These are phyloP conservation scores for Ceriops zippeliana DNA, from an alignment of 345 rosid genomes.

Conservation along the genomic window DNA sequence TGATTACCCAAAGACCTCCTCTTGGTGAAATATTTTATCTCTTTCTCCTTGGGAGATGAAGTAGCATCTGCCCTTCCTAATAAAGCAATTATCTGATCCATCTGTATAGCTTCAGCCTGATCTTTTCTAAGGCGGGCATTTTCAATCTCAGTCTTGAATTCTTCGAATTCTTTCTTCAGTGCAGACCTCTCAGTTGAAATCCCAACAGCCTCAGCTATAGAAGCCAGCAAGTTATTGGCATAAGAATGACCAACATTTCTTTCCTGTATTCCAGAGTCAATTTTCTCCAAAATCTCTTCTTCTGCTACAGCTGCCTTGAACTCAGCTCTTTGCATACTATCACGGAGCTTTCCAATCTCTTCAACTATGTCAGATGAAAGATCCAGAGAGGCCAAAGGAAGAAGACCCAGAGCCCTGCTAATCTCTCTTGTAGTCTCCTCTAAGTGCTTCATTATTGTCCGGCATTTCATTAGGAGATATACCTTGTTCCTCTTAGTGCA, in stretches of 20 bases:
- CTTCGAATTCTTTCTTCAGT: constrained; percentile 51
- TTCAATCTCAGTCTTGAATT: constrained; percentile 63
- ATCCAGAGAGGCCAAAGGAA: constrained; percentile 55
- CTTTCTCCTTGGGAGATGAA: constrained; percentile 53
- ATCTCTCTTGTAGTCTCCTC: constrained; percentile 41
- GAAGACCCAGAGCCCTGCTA: constrained; percentile 48
- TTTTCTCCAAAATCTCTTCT: constrained; percentile 58
- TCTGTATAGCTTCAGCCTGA: constrained; percentile 67
- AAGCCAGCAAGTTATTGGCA: constrained; percentile 50
- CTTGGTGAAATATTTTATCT: constrained; percentile 48
- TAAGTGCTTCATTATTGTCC: constrained; percentile 41
- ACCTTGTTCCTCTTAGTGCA: constrained; percentile 56
- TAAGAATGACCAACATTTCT: constrained; percentile 56
- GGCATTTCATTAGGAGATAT: constrained; percentile 56
- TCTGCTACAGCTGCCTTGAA: constrained; percentile 54
- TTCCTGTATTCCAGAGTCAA: constrained; percentile 67
- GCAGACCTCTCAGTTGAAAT: constrained; percentile 45
- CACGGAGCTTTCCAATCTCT: constrained; percentile 38
- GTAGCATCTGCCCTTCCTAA: constrained; percentile 66
- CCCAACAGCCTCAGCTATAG: constrained; percentile 61
- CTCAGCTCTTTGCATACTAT: constrained; percentile 52
- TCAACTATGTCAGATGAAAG: constrained; percentile 43
- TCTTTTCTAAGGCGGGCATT: constrained; percentile 53
- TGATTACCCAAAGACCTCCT: constrained; percentile 58
- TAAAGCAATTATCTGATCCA: constrained; percentile 73